Conservation (phyloP, 805 yeast genomes). For the Scheffersomyces stipitis region DNA sequence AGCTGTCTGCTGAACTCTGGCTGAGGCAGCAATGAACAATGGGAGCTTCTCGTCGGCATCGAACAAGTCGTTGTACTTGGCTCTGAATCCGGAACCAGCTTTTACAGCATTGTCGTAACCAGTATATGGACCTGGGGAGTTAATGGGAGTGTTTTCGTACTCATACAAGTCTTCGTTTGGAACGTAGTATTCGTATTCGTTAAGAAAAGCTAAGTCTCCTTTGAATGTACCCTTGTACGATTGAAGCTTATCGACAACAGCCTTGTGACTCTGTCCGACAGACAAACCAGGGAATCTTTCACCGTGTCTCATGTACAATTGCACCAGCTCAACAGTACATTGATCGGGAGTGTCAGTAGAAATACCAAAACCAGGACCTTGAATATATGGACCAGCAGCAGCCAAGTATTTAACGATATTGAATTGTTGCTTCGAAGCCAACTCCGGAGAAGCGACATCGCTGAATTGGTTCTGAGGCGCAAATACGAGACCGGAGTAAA, state of each 20-base stretch:
- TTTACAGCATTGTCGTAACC: conserved; percentile 2
- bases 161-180: conserved; percentile 6
- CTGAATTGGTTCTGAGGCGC: conserved; percentile 12
- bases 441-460: conserved; percentile 6
- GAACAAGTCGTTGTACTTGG: conserved; percentile 5
- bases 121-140: conserved; percentile 7
- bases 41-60: conserved; percentile 4
- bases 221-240: conserved; percentile 15
- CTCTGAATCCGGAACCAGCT: conserved; percentile 8
- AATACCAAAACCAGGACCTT: conserved; percentile 8
- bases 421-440: conserved; percentile 5
- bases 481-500: conserved; percentile 2
- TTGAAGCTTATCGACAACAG: conserved; percentile 13
- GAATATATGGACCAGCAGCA: conserved; percentile 8
- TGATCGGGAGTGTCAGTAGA: conserved; percentile 9
- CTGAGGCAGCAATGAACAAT: conserved; percentile 6
- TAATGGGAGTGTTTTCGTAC: conserved; percentile 7
- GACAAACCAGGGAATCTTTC: conserved; percentile 20
- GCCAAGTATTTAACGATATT: conserved; percentile 5
- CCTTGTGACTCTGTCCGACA: conserved; percentile 13
- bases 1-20: conserved; percentile 8
- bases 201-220: conserved; percentile 21
- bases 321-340: conserved; percentile 21
- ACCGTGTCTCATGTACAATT: conserved; percentile 21
- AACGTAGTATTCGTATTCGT: conserved; percentile 20